Conservation (phyloP, 805 yeast genomes). For the Kuraishia cidri region DNA sequence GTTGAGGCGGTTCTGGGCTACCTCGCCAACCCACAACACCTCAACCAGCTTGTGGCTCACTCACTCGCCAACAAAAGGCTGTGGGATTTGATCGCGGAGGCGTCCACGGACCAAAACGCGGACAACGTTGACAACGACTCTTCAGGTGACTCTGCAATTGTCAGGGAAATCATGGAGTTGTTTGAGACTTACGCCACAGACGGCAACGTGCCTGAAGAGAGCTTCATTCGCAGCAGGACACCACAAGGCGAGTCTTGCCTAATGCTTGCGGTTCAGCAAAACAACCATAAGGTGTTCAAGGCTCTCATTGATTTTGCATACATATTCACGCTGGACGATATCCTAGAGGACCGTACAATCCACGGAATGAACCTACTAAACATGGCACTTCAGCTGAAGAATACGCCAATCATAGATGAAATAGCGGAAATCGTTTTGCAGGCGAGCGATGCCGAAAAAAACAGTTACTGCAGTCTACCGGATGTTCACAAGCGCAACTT, state of each 20-base stretch:
- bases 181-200: conserved; percentile 7
- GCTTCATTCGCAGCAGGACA: conserved; percentile 27
- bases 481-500: conserved; percentile 52
- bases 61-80: conserved; percentile 42
- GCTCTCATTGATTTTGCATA: conserved; percentile 33
- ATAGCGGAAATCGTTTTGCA: conserved; percentile 33
- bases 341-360: conserved; percentile 53
- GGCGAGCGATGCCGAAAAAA: conserved; percentile 33
- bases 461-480: conserved; percentile 32
- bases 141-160: conserved; percentile 7
- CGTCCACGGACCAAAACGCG: conserved; percentile 13
- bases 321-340: conserved; percentile 55
- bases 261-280: conserved; percentile 47
- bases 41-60: conserved; percentile 23
- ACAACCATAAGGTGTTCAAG: conserved; percentile 33
- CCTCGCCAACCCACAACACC: conserved; percentile 30
- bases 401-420: conserved; percentile 32
- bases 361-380: conserved; percentile 48
- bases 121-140: conserved; percentile 9
- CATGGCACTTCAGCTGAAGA: conserved; percentile 51
- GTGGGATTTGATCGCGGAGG: conserved; percentile 39
- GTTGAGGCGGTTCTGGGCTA: conserved; percentile 75
- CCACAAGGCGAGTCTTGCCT: conserved; percentile 64
- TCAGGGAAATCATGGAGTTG: conserved; percentile 7
- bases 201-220: conserved; percentile 8